These are phyloP conservation scores for Blastocystis sp. DNA, from an alignment of 352 stramenopile species.

Conservation along the genomic window DNA sequence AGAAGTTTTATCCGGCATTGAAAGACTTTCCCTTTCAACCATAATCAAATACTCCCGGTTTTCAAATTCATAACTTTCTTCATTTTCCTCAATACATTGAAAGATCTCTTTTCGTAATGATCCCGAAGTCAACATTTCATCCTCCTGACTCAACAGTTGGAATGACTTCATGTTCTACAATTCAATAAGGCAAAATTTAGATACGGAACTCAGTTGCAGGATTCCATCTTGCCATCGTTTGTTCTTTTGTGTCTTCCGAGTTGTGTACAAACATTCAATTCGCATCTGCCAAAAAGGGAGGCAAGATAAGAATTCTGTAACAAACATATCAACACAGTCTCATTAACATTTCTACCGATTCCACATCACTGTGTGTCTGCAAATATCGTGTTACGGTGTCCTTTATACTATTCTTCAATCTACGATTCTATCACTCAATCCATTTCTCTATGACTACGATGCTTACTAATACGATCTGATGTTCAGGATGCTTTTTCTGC, in stretches of 20 bases:
- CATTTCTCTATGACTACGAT: background rate
- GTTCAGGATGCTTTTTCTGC: background rate
- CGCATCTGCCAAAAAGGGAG: background rate
- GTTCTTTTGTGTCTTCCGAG: constrained; percentile 43
- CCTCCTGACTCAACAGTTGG: background rate
- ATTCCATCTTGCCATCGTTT: constrained; percentile 43
- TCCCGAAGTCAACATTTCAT: background rate
- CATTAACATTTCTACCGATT: background rate
- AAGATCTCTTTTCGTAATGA: background rate
- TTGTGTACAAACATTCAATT: constrained; percentile 39
- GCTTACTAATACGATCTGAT: background rate
- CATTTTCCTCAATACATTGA: background rate
- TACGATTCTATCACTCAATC: background rate
- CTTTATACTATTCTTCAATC: background rate
- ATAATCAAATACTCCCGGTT: constrained; percentile 35
- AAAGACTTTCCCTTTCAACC: constrained; percentile 21
- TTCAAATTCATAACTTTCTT: constrained; percentile 30
- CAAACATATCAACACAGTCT: background rate
- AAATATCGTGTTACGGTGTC: background rate
- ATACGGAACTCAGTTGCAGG: background rate
- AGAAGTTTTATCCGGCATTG: too few species aligned
- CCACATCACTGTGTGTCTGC: background rate
- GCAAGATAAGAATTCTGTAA: background rate
- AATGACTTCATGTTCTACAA: background rate
- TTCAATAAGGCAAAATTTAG: background rate